Evolutionary conservation across 2,329 filamentous ascomycete species (phyloP), one percentile per base, ranked within the genome.

Genomic region (Ustulina deusta): DNA sequence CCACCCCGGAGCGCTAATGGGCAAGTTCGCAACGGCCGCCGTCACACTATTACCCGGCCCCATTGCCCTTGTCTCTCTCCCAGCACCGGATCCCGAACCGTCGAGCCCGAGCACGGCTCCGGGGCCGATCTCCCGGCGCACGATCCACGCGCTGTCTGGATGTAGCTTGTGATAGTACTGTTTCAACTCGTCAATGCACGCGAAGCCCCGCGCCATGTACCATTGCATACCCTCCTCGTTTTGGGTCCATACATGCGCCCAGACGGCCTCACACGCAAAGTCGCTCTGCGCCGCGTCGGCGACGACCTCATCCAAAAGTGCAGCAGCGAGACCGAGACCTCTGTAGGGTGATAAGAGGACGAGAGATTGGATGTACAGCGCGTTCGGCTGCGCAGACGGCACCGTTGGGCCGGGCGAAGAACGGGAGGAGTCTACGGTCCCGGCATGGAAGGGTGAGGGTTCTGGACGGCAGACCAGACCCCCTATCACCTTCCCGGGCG

Each of bases 221-320:
- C 89, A 91, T 65, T 81, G 81, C 68, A 91, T 78, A 0, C 85
- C 89, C 22, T 90, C 89, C 2, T 85, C 83, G 75, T 90, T 91
- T 66, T 88, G 84, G 11, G 89, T 89, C 89, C 89, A 91, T 17
- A 91, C 89, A 76, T 91, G 89, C 4, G 89, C 89, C 71, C 88
- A 90, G 17, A 90, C 80, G 49, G 81, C 81, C 59, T 82, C 74
- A 69, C 82, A 77, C 17, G 70, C 78, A 3, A 79, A 79, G 11
- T 78, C 77, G 46, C 72, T 76, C 9, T 75, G 73, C 13, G 78
- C 79, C 1, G 82, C 82, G 11, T 81, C 79, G 25, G 79, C 78
- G 63, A 86, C 72, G 52, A 89, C 81, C 69, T 85, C 82, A 52
- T 87, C 83, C 17, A 91, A 79, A 0, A 88, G 83, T 27, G 86